Evolutionary conservation across 306 rosid genomes (phyloP), one percentile per base, ranked within the genome.

Genomic region (Malus sylvestris): DNA sequence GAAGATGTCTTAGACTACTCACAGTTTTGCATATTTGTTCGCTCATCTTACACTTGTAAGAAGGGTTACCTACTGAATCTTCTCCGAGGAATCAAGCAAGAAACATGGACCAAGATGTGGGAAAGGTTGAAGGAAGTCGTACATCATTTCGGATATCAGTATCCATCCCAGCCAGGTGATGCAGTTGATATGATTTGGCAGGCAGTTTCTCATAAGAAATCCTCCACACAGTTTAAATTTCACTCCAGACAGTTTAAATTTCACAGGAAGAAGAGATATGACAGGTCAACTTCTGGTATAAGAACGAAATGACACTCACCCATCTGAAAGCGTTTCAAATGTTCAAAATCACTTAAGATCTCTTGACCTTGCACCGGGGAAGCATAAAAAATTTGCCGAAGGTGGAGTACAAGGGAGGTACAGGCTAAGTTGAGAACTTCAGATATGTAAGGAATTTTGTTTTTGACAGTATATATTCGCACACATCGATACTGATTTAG

Each of bases 1-100:
- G 97, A 90, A 84, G 97, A 94, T 81, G 85, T 84, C 78, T 74
- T 94, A 38, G 96, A 94, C 80, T 94, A 94, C 93, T 85, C 98
- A 10, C 73, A 91, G 58, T 94, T 94, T 78, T 85, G 90, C 73
- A 42, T 94, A 75, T 90, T 91, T 18, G 88, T 90, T 46, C 83
- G 19, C 12, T 90, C 90, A 14, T 58, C 85, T 0, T 94, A 94
- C 80, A 88, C 96, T 69, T 64, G 86, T 42, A 83, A 65, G 81
- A 81, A 88, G 78, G 96, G 91, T 49, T 91, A 87, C 82, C 80
- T 93, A 52, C 77, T 88, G 80, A 87, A 84, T 65, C 89, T 91
- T 73, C 96, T 93, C 20, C 87, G 72, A 45, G 88, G 91, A 78
- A 86, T 93, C 70, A 77, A 81, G 40, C 77, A 32, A 60, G 88